Evolutionary conservation across 345 rosid species (phyloP).

Genomic region (Citrus sp.): DNA sequence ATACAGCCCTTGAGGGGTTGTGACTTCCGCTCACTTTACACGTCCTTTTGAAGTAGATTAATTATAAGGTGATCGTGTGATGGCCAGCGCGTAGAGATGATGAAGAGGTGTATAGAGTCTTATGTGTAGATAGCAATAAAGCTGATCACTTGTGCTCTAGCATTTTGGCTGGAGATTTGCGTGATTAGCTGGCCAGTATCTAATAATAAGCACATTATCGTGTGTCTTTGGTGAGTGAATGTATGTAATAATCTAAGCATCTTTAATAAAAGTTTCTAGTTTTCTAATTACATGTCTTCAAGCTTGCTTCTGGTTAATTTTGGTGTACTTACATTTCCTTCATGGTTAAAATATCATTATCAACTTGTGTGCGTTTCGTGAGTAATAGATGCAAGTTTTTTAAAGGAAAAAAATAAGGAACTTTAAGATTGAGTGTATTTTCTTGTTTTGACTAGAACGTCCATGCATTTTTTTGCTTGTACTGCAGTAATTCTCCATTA

Average conservation of each 20-base stretch:
- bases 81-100: not conserved
- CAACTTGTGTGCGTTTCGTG: too few relatives aligned
- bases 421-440: too few relatives aligned
- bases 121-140: not conserved
- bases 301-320: too few relatives aligned
- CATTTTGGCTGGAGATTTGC: not conserved
- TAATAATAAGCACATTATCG: conserved; percentile 14
- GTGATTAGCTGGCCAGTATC: not conserved
- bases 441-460: too few relatives aligned
- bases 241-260: not conserved
- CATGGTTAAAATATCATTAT: too few relatives aligned
- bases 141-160: not conserved
- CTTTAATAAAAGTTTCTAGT: not conserved
- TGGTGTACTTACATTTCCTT: too few relatives aligned
- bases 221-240: not conserved
- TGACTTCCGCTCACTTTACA: not conserved
- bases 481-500: too few relatives aligned
- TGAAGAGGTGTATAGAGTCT: not conserved
- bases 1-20: conserved; percentile 8
- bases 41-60: too few relatives aligned
- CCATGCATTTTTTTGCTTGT: too few relatives aligned
- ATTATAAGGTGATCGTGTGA: not conserved
- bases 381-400: too few relatives aligned
- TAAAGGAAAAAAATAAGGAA: too few relatives aligned
- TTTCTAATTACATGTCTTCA: too few relatives aligned